Conservation (phyloP, 192 early-diverging fungal genomes). For the Coemansia sp. region DNA sequence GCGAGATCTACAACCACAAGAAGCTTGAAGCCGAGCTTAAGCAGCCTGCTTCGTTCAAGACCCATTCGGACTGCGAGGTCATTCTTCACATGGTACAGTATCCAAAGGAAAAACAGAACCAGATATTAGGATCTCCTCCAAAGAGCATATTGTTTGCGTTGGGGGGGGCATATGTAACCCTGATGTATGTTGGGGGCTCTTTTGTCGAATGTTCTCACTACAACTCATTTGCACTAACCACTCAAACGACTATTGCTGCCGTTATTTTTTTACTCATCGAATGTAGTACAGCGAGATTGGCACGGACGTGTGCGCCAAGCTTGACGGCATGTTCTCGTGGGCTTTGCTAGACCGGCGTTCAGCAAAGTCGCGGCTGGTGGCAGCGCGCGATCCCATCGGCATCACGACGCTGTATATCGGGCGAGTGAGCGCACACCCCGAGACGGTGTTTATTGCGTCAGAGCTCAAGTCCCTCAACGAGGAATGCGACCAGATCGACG, state of each 20-base stretch:
- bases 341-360: slow-evolving; percentile 79
- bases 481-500: slow-evolving; percentile 95
- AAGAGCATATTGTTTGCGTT: neutral
- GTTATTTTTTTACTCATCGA: slow-evolving; percentile 18
- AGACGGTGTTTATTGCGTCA: slow-evolving; percentile 89
- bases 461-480: slow-evolving; percentile 97
- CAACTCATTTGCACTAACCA: slow-evolving; percentile 9
- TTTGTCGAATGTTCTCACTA: neutral
- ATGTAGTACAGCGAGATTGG: slow-evolving; percentile 82
- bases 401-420: slow-evolving; percentile 98
- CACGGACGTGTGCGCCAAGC: slow-evolving; percentile 74
- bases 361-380: slow-evolving; percentile 77
- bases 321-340: slow-evolving; percentile 98
- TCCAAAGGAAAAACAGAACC: neutral
- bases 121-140: neutral
- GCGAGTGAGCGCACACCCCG: slow-evolving; percentile 77
- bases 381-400: slow-evolving; percentile 97
- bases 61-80: slow-evolving; percentile 97
- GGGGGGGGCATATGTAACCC: neutral
- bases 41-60: slow-evolving; percentile 78
- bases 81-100: slow-evolving; percentile 75
- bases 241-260: neutral
- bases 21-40: slow-evolving; percentile 75
- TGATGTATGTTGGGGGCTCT: neutral
- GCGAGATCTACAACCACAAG: slow-evolving; percentile 99